A percentile compares a stretch with the other conserved stretches of the same genome.
phyloP scores from a whole-genome alignment of 306 rosid species.

The Malus sylvestris region DNA sequence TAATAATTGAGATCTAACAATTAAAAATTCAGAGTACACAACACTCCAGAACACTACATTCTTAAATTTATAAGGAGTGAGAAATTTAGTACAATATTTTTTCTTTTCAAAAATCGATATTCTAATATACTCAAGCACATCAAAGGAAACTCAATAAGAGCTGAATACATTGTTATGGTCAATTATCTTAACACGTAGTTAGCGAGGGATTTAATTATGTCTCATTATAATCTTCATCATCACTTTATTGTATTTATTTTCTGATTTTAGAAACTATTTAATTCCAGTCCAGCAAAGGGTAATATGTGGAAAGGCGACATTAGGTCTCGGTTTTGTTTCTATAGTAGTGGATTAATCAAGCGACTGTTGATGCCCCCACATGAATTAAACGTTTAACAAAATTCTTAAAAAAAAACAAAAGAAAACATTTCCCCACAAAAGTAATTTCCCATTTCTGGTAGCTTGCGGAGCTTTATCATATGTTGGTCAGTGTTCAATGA shows the following conservation, averaged over 20 bases:
- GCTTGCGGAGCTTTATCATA: constrained; percentile 5
- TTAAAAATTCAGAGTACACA: no score
- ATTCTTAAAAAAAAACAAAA: neutral
- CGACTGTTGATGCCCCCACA: neutral
- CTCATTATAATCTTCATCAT: neutral
- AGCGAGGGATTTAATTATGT: neutral
- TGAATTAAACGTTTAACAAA: neutral
- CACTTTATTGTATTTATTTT: neutral
- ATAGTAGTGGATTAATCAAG: neutral
- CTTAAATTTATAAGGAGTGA: neutral
- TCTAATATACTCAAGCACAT: no score
- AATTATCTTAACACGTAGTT: no score
- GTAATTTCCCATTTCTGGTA: constrained; percentile 18
- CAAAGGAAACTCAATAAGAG: no score
- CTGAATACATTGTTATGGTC: neutral
- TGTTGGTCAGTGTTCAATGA: neutral
- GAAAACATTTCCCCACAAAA: neutral
- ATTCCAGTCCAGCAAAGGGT: neutral
- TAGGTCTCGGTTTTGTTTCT: neutral
- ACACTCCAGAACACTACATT: no score
- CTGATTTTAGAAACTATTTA: neutral
- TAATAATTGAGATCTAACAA: no score
- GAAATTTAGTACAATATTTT: neutral
- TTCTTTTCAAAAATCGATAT: no score
- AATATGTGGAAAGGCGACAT: neutral